phyloP scores from a whole-genome alignment of 2,329 filamentous ascomycete genomes.

The Coniochaeta sp. region DNA sequence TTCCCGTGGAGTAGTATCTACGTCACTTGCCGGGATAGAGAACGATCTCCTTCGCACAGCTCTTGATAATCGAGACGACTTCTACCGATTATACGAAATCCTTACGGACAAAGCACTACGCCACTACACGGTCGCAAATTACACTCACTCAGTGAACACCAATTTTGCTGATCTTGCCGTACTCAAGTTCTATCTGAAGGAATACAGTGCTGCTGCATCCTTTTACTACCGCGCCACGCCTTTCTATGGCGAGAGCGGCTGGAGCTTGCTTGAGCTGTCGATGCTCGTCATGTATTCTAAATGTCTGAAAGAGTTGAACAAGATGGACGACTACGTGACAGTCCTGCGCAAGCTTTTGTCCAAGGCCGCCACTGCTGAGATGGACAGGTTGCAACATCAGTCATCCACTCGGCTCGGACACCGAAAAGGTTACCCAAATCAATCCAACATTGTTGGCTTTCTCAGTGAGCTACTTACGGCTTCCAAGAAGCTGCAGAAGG shows the following conservation, averaged over 20 bases:
- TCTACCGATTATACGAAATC: slow-evolving; percentile 61
- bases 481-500: slow-evolving; percentile 38
- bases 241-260: slow-evolving; percentile 70
- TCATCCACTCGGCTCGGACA: slow-evolving; percentile 22
- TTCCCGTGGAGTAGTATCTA: slow-evolving; percentile 4
- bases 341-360: slow-evolving; percentile 67
- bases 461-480: slow-evolving; percentile 38
- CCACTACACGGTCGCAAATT: slow-evolving; percentile 73
- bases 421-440: slow-evolving; percentile 20
- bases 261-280: slow-evolving; percentile 71
- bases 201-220: slow-evolving; percentile 64
- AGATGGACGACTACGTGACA: slow-evolving; percentile 71
- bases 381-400: slow-evolving; percentile 35
- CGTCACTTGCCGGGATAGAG: slow-evolving; percentile 38
- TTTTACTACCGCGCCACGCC: slow-evolving; percentile 74
- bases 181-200: slow-evolving; percentile 68
- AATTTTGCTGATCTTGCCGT: slow-evolving; percentile 80
- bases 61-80: slow-evolving; percentile 53
- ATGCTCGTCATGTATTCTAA: slow-evolving; percentile 81
- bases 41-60: slow-evolving; percentile 53
- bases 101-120: slow-evolving; percentile 80
- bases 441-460: slow-evolving; percentile 35
- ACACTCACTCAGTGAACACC: slow-evolving; percentile 68
- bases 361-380: slow-evolving; percentile 53
- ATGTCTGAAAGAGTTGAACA: slow-evolving; percentile 70